Percentiles rank a stretch among this genome's conserved stretches.
Evolutionary conservation across 2,329 filamentous ascomycete genomes (phyloP).

Genomic region (Pyrenochaeta sp.): DNA sequence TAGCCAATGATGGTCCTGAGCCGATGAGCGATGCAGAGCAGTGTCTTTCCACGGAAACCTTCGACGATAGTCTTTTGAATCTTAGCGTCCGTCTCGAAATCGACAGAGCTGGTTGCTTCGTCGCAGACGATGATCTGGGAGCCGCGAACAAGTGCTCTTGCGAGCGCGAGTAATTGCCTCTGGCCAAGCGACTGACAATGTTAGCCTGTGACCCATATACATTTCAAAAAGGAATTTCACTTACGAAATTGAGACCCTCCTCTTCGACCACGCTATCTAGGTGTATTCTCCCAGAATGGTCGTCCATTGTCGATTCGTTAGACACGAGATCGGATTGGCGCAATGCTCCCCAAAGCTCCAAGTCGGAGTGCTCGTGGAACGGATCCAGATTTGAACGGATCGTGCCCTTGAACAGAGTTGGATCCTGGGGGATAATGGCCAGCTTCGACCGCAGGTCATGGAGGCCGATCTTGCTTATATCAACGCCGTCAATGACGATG

Average conservation of each 20-base stretch:
- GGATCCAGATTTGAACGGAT: slow-evolving; percentile 82
- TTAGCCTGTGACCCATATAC: slow-evolving; percentile 60
- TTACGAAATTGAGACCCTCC: slow-evolving; percentile 67
- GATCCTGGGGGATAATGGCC: slow-evolving; percentile 85
- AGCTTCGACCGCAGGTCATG: slow-evolving; percentile 78
- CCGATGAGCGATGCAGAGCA: slow-evolving; percentile 92
- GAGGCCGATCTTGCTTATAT: slow-evolving; percentile 76
- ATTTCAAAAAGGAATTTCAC: background rate
- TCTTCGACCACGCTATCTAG: slow-evolving; percentile 90
- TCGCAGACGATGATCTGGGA: slow-evolving; percentile 96
- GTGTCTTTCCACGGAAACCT: slow-evolving; percentile 84
- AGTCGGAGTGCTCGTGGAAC: slow-evolving; percentile 78
- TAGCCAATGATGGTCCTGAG: slow-evolving; percentile 93
- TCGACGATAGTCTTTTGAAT: slow-evolving; percentile 89
- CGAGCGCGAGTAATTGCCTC: slow-evolving; percentile 93
- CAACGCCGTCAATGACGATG: slow-evolving; percentile 60
- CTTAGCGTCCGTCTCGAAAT: slow-evolving; percentile 93
- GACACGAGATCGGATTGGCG: slow-evolving; percentile 77
- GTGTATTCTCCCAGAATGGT: slow-evolving; percentile 70
- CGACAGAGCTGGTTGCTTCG: slow-evolving; percentile 73
- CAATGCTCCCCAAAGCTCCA: slow-evolving; percentile 79
- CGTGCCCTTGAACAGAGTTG: slow-evolving; percentile 82
- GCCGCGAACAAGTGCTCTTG: slow-evolving; percentile 85
- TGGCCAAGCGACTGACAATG: slow-evolving; percentile 94
- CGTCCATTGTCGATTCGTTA: slow-evolving; percentile 55